Conservation (phyloP, 805 yeast species). For the Candida nanaspora region DNA sequence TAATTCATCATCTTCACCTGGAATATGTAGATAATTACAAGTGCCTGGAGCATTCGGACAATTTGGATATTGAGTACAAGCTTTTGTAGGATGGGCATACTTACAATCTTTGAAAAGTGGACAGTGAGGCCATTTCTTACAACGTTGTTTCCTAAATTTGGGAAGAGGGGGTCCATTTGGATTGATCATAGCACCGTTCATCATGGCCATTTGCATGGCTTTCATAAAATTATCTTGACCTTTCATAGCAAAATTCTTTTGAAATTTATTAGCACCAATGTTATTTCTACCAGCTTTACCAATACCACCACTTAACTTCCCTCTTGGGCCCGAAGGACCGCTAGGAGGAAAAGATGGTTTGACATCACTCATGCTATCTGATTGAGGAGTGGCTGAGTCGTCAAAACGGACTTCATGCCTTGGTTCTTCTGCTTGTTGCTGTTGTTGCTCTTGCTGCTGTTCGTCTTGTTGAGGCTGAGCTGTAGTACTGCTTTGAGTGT, state of each 20-base stretch:
- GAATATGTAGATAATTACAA: conserved; percentile 67
- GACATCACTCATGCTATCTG: conserved; percentile 2
- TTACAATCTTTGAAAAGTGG: conserved; percentile 50
- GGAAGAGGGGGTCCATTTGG: conserved; percentile 25
- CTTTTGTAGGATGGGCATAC: conserved; percentile 73
- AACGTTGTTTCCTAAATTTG: conserved; percentile 53
- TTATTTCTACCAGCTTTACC: conserved; percentile 4
- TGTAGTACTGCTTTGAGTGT: too few relatives aligned
- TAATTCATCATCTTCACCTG: conserved; percentile 74
- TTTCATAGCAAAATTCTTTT: conserved; percentile 26
- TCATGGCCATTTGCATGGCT: conserved; percentile 30
- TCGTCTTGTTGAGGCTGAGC: conserved; percentile 12
- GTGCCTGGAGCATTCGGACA: conserved; percentile 79
- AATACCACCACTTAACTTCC: background rate
- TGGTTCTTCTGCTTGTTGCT: conserved; percentile 6
- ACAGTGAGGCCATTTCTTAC: conserved; percentile 68
- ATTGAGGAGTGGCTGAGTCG: conserved; percentile 8
- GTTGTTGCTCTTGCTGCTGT: conserved; percentile 7
- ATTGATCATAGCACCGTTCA: conserved; percentile 9
- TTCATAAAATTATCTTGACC: conserved; percentile 35
- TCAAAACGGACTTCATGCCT: conserved; percentile 24
- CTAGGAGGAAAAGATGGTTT: background rate
- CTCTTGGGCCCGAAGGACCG: background rate
- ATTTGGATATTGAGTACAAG: conserved; percentile 67
- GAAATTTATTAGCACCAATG: conserved; percentile 15